Evolutionary conservation across 768 basidiomycete genomes (phyloP).

Genomic region (Mycena galopus): DNA sequence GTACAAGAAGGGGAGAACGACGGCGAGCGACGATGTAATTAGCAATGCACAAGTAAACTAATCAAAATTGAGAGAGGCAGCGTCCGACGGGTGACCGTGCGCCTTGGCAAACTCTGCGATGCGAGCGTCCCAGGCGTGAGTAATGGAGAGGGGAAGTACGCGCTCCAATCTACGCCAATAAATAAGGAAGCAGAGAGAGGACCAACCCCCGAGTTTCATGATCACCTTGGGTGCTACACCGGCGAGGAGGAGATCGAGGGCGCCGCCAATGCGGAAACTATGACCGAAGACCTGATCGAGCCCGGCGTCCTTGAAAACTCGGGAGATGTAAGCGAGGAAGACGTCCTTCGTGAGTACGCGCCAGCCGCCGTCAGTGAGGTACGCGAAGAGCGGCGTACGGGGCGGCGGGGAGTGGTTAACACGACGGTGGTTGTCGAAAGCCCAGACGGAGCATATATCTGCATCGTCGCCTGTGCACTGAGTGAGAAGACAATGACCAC

Average conservation of each 20-base stretch:
- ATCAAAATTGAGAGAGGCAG: too few species aligned
- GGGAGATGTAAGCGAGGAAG: not conserved
- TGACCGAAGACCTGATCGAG: not conserved
- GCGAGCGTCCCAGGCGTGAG: not conserved
- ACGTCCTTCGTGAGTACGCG: not conserved
- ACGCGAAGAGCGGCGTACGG: not conserved
- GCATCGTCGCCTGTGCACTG: not conserved
- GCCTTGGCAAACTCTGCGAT: not conserved
- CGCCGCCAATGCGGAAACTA: not conserved
- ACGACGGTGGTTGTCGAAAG: not conserved
- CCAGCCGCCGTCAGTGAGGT: not conserved
- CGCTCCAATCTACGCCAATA: not conserved
- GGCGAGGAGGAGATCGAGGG: not conserved
- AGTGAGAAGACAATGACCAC: not conserved
- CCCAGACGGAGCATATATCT: not conserved
- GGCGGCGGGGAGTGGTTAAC: not conserved
- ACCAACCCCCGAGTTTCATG: not conserved
- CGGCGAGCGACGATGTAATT: too few species aligned
- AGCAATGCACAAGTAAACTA: too few species aligned
- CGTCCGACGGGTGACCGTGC: not conserved
- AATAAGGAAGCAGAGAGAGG: too few species aligned
- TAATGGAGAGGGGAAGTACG: not conserved
- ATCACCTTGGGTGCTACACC: not conserved
- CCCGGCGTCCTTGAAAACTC: not conserved
- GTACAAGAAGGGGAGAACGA: too few species aligned